These are phyloP conservation scores for Fusarium zealandicum DNA, from an alignment of 2,329 filamentous ascomycete species.

Conservation along the genomic window DNA sequence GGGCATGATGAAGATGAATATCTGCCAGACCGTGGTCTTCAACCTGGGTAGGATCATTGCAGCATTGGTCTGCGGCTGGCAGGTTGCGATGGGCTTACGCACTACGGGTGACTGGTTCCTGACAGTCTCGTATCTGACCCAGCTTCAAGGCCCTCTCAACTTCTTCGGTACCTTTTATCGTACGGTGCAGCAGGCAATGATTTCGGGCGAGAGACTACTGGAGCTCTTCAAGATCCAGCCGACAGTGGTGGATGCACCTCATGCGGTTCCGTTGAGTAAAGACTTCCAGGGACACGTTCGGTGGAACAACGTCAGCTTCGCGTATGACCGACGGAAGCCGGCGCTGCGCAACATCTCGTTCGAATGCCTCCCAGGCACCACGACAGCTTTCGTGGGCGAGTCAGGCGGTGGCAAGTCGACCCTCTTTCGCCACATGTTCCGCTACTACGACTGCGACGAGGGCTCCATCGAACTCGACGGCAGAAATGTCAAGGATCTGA, in stretches of 20 bases:
- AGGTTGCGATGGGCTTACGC: constrained; percentile 72
- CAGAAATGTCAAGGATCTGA: constrained; percentile 81
- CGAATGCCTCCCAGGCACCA: constrained; percentile 86
- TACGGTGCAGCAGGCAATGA: constrained; percentile 95
- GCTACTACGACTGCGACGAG: constrained; percentile 87
- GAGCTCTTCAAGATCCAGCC: constrained; percentile 97
- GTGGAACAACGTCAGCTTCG: constrained; percentile 89
- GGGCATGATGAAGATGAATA: constrained; percentile 81
- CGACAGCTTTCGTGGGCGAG: constrained; percentile 94
- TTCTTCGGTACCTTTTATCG: constrained; percentile 96
- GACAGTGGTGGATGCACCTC: constrained; percentile 81
- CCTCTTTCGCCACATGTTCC: constrained; percentile 92
- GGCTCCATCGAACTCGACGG: constrained; percentile 87
- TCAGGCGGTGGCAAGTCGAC: constrained; percentile 98
- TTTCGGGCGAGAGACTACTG: constrained; percentile 92
- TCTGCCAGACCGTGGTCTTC: constrained; percentile 81
- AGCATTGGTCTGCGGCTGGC: constrained; percentile 77
- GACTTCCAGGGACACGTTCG: constrained; percentile 81
- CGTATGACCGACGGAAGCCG: constrained; percentile 86
- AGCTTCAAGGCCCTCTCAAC: constrained; percentile 81
- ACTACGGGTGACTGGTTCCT: constrained; percentile 75
- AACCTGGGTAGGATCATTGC: constrained; percentile 77
- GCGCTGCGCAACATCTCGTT: constrained; percentile 86
- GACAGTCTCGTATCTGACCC: constrained; percentile 78
- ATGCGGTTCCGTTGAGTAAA: constrained; percentile 64